Conservation (phyloP, 305 asterid species). For the Fraxinus sp. region DNA sequence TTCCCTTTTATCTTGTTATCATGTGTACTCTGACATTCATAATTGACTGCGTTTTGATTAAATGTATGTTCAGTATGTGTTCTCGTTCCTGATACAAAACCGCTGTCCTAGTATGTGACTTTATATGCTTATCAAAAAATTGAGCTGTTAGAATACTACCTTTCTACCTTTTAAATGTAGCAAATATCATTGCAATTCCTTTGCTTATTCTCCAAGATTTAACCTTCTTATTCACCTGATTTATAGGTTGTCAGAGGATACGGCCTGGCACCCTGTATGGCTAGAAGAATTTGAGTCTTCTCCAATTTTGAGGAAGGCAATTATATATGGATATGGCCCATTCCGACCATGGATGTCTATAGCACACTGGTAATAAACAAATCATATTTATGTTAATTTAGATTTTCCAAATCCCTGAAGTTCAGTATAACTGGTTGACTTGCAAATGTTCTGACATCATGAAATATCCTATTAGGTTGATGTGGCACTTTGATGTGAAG, state of each 20-base stretch:
- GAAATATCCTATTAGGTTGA: constrained; percentile 49
- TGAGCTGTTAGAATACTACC: neutral
- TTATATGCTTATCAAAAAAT: neutral
- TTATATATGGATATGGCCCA: constrained; percentile 77
- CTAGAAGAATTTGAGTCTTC: constrained; percentile 56
- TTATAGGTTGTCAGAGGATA: constrained; percentile 86
- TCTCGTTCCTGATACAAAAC: neutral
- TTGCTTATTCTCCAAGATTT: neutral
- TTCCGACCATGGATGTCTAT: constrained; percentile 87
- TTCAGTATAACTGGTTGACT: neutral
- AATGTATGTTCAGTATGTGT: neutral
- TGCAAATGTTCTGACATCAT: constrained; percentile 14
- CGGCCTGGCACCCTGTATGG: constrained; percentile 86
- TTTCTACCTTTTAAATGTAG: neutral
- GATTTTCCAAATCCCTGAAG: neutral
- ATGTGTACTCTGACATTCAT: neutral
- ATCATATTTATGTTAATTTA: neutral
- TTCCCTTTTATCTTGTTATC: neutral
- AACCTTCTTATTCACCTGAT: constrained; percentile 11
- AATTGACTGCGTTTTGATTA: neutral
- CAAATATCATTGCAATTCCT: neutral
- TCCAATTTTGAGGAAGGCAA: constrained; percentile 65
- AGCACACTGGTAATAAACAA: constrained; percentile 68
- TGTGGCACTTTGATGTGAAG: constrained; percentile 72
- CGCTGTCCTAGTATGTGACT: neutral